phyloP scores from a whole-genome alignment of 192 early-diverging fungal species.

The Linderina pennispora region DNA sequence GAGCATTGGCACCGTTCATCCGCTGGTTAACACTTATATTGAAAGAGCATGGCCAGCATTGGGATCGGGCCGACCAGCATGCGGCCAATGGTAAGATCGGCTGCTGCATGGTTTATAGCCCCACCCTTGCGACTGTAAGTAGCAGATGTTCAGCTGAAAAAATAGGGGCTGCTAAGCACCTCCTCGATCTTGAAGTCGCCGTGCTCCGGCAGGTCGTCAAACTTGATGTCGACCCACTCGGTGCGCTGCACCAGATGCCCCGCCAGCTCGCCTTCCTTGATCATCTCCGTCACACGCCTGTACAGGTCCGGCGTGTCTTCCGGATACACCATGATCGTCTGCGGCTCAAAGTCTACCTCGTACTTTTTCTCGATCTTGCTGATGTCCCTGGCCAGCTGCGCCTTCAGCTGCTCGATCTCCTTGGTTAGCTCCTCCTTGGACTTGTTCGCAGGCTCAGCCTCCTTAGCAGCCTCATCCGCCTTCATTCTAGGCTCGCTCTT shows the following conservation, averaged over 20 bases:
- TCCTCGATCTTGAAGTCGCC: constrained; percentile 81
- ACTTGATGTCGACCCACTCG: constrained; percentile 55
- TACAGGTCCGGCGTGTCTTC: neutral
- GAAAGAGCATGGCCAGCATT: too few relatives aligned
- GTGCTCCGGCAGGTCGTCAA: constrained; percentile 68
- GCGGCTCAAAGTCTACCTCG: constrained; percentile 1
- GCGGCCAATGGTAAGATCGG: too few relatives aligned
- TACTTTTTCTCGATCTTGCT: constrained; percentile 28
- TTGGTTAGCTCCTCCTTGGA: constrained; percentile 1
- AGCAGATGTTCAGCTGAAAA: constrained; percentile 85
- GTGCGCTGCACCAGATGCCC: constrained; percentile 16
- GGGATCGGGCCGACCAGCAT: too few relatives aligned
- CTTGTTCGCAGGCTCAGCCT: neutral
- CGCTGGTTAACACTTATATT: too few relatives aligned
- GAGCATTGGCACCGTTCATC: too few relatives aligned
- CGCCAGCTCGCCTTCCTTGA: constrained; percentile 10
- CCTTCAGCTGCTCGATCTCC: constrained; percentile 22
- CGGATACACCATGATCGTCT: constrained; percentile 5
- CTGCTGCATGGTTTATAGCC: too few relatives aligned
- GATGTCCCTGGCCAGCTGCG: constrained; percentile 24
- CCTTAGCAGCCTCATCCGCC: neutral
- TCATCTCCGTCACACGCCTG: constrained; percentile 2
- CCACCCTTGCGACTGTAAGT: too few relatives aligned
- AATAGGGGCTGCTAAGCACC: constrained; percentile 80
- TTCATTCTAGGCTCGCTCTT: neutral